These are phyloP conservation scores for Candida nanaspora DNA, from an alignment of 805 yeast genomes.

Conservation along the genomic window DNA sequence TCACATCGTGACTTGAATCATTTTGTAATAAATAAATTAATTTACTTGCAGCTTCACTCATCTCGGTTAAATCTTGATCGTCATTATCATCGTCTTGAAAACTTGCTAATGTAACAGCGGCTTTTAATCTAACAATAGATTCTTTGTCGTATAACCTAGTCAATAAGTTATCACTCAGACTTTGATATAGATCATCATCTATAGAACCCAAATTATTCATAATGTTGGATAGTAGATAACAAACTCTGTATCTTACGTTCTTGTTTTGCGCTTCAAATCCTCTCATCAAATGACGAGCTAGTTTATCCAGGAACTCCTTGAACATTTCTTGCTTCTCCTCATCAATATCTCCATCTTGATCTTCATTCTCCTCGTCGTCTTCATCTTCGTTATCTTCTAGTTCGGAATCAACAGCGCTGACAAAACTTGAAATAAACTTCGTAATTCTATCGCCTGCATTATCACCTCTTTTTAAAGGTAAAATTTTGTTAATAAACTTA, in stretches of 20 bases:
- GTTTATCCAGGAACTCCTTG: conserved; percentile 43
- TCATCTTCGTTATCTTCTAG: conserved; percentile 25
- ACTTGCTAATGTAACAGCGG: conserved; percentile 69
- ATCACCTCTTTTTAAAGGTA: conserved; percentile 65
- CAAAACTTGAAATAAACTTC: conserved; percentile 55
- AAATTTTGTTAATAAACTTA: conserved; percentile 52
- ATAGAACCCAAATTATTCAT: conserved; percentile 70
- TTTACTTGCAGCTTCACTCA: conserved; percentile 40
- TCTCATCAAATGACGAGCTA: conserved; percentile 61
- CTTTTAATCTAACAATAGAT: conserved; percentile 72
- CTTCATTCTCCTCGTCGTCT: conserved; percentile 26
- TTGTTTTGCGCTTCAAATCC: conserved; percentile 75
- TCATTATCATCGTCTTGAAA: conserved; percentile 57
- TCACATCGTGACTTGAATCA: conserved; percentile 83
- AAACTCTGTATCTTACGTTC: conserved; percentile 72
- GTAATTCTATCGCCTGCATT: conserved; percentile 69
- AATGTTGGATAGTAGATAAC: conserved; percentile 65
- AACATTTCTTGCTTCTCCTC: conserved; percentile 23
- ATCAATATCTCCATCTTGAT: conserved; percentile 19
- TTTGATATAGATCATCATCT: conserved; percentile 62
- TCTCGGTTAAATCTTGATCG: conserved; percentile 20
- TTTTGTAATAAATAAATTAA: conserved; percentile 51
- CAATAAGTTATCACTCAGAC: conserved; percentile 51
- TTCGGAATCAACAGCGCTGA: conserved; percentile 39
- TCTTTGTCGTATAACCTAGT: conserved; percentile 72